Evolutionary conservation across 2,329 filamentous ascomycete species (phyloP), one percentile per base, ranked within the genome.

Genomic region (Calcarisporium arbuscula): DNA sequence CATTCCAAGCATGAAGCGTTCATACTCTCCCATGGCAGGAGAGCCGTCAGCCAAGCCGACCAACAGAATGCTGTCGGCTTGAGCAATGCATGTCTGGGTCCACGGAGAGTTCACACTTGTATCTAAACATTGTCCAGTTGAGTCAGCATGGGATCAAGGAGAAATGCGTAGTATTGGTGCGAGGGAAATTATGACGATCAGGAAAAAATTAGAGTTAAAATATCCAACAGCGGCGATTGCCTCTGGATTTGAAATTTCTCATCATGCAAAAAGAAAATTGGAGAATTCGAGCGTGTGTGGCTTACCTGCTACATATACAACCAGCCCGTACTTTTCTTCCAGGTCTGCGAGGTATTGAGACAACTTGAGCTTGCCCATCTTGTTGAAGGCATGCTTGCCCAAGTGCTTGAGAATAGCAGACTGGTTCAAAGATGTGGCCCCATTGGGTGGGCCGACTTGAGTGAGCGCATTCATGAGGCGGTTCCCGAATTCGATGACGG

Each of bases 71-170:
- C 89, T 95, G 60, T 98, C 92, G 2, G 92, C 92, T 60, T 98
- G 92, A 12, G 84, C 83, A 45, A 98, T 95, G 56, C 94, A 98
- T 0, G 92, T 96, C 52, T 95, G 88, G 1, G 94, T 98, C 92
- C 92, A 98, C 1, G 90, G 89, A 2, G 94, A 87, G 50, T 95
- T 96, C 49, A 96, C 92, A 41, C 81, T 95, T 5, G 94, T 98
- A 58, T 98, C 92, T 82, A 32, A 20, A 22, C 17, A 8, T 15
- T 15, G n/a, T n/a, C 19, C n/a, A 34, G n/a, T 29, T n/a, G 37
- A 39, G 43, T 61, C 52, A 65, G 58, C 46, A 41, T 35, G 5
- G 19, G 21, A 18, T 22, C n/a, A n/a, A n/a, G n/a, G n/a, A n/a
- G n/a, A 22, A 26, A 22, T 20, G 27, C 17, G 30, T 21, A 18